Conservation (phyloP, 257 asterid genomes). For the Craterostigma plantagineum region DNA sequence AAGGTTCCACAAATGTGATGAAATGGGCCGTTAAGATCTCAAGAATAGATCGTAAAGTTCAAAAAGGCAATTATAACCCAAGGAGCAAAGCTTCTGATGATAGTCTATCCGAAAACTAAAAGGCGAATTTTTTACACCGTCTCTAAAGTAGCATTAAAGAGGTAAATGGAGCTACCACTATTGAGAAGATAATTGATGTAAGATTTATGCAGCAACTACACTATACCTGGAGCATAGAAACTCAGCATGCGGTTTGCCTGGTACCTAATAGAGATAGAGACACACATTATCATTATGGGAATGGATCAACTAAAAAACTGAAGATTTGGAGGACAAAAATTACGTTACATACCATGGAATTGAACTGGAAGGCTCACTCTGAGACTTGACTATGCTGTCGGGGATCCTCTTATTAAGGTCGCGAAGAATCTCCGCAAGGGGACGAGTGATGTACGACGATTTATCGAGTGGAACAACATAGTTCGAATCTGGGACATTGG, state of each 20-base stretch:
- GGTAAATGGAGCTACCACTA: no score
- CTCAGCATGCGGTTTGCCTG: slow-evolving; percentile 96
- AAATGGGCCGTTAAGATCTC: no score
- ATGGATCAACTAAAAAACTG: no score
- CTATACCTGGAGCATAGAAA: slow-evolving; percentile 96
- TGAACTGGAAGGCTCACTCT: slow-evolving; percentile 31
- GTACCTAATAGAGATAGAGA: slow-evolving; percentile 36
- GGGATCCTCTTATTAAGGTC: slow-evolving; percentile 91
- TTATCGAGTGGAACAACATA: slow-evolving; percentile 81
- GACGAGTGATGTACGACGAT: slow-evolving; percentile 69
- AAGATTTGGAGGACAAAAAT: background rate
- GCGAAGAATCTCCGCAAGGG: slow-evolving; percentile 77
- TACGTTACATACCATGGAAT: slow-evolving; percentile 48
- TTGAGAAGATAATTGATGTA: no score
- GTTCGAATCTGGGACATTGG: slow-evolving; percentile 46
- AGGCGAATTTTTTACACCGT: no score
- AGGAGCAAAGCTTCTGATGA: no score
- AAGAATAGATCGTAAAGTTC: no score
- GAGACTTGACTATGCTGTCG: slow-evolving; percentile 54
- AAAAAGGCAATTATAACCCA: no score
- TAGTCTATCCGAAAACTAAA: no score
- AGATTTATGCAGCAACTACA: background rate
- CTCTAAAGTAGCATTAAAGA: no score
- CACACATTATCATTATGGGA: slow-evolving; percentile 7
- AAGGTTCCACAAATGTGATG: no score